phyloP scores from a whole-genome alignment of 495 filamentous ascomycete species.

The Hypoxylon crocopeplum region DNA sequence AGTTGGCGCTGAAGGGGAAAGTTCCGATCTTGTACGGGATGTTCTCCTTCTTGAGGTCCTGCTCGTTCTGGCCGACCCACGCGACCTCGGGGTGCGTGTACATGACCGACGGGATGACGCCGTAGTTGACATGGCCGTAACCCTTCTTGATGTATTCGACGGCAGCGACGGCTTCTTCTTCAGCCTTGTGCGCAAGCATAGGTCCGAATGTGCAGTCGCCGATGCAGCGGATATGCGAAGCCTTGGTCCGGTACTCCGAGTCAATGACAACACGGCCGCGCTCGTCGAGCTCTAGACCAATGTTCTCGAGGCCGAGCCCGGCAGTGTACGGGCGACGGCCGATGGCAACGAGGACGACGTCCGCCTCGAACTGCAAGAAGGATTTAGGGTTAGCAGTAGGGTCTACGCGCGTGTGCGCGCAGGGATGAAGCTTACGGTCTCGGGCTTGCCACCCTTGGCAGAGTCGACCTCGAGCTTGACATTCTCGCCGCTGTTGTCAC shows the following conservation, averaged over 20 bases:
- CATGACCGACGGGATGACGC: slow-evolving; percentile 97
- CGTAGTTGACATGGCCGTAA: slow-evolving; percentile 98
- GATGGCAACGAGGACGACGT: slow-evolving; percentile 97
- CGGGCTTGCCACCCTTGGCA: slow-evolving; percentile 93
- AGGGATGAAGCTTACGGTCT: slow-evolving; percentile 66
- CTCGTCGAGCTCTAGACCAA: slow-evolving; percentile 93
- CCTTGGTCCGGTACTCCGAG: slow-evolving; percentile 96
- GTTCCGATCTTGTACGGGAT: slow-evolving; percentile 89
- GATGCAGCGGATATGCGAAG: slow-evolving; percentile 94
- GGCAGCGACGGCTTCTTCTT: slow-evolving; percentile 94
- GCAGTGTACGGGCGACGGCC: slow-evolving; percentile 93
- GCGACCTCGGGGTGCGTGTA: slow-evolving; percentile 99
- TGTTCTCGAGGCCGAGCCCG: slow-evolving; percentile 89
- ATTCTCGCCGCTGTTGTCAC: slow-evolving; percentile 76
- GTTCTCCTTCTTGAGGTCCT: slow-evolving; percentile 87
- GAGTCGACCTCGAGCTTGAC: slow-evolving; percentile 86
- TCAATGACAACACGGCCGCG: slow-evolving; percentile 94
- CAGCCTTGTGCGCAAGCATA: slow-evolving; percentile 99
- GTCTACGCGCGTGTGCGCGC: too few species aligned
- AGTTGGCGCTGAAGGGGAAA: slow-evolving; percentile 98
- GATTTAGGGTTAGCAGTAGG: slow-evolving; percentile 20
- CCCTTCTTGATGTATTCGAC: slow-evolving; percentile 98
- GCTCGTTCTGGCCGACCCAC: slow-evolving; percentile 98
- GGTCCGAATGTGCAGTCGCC: slow-evolving; percentile 97
- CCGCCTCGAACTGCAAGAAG: slow-evolving; percentile 77